Percentiles rank a stretch among this genome's conserved stretches.
phyloP scores from a whole-genome alignment of 208 protist genomes.

The Acanthamoeba healyi region DNA sequence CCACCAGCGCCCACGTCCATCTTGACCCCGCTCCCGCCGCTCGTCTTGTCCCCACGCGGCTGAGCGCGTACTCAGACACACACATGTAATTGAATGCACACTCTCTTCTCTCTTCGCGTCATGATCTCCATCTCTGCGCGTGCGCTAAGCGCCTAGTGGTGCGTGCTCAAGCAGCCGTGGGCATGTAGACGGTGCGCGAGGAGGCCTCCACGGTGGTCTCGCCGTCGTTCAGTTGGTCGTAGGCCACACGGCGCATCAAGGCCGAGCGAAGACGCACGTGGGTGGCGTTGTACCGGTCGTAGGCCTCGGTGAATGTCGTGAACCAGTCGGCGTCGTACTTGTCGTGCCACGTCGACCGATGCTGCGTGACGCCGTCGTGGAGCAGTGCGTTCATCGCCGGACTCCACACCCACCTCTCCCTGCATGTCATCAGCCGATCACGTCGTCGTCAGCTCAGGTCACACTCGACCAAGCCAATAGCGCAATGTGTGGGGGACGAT shows the following conservation, averaged over 20 bases:
- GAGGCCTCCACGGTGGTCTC: not conserved
- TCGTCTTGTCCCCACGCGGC: not conserved
- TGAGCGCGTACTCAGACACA: too few relatives aligned
- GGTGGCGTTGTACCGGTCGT: not conserved
- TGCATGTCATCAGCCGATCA: too few relatives aligned
- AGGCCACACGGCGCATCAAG: not conserved
- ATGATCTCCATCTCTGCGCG: too few relatives aligned
- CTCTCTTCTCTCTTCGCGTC: too few relatives aligned
- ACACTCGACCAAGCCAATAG: too few relatives aligned
- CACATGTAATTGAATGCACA: too few relatives aligned
- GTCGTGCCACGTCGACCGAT: not conserved
- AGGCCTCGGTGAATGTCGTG: not conserved
- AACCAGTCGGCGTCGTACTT: not conserved
- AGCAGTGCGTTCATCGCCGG: not conserved
- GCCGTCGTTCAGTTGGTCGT: not conserved
- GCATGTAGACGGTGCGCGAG: not conserved
- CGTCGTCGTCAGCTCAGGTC: too few relatives aligned
- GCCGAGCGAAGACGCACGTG: not conserved
- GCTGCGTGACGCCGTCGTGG: not conserved
- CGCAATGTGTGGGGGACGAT: too few relatives aligned
- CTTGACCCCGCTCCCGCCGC: not conserved
- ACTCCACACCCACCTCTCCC: slow-evolving; percentile 9
- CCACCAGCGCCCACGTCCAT: not conserved
- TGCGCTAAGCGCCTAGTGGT: too few relatives aligned
- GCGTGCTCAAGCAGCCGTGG: too few relatives aligned